phyloP scores from a whole-genome alignment of 1,139 yeast genomes.

The Kodamaea suecica region DNA sequence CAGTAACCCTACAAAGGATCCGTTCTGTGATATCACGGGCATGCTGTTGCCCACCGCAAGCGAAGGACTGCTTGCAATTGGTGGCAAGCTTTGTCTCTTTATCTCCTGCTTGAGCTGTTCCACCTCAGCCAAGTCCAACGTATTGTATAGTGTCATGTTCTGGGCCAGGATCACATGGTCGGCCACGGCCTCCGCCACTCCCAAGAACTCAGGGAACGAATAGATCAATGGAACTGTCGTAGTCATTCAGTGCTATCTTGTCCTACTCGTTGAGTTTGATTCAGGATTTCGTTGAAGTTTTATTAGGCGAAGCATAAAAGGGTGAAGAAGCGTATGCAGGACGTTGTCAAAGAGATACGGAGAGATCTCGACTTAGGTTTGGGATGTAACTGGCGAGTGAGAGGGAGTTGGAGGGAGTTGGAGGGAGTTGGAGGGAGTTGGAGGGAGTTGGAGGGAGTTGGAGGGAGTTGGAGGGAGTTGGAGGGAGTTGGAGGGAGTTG shows the following conservation, averaged over 20 bases:
- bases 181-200: slow-evolving; percentile 94
- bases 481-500: too few species aligned
- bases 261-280: too few species aligned
- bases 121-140: slow-evolving; percentile 39
- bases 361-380: too few species aligned
- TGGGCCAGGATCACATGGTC: slow-evolving; percentile 83
- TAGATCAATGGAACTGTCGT: slow-evolving; percentile 89
- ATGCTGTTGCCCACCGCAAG: slow-evolving; percentile 4
- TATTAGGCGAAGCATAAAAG: background rate
- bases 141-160: slow-evolving; percentile 59
- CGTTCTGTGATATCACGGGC: slow-evolving; percentile 1
- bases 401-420: background rate
- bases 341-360: too few species aligned
- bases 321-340: slow-evolving; percentile 1
- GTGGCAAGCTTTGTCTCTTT: slow-evolving; percentile 17
- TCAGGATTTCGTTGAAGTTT: slow-evolving; percentile 2
- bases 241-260: slow-evolving; percentile 57
- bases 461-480: too few species aligned
- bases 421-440: background rate
- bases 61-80: slow-evolving; percentile 13
- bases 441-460: background rate
- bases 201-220: slow-evolving; percentile 84
- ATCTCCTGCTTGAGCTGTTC: slow-evolving; percentile 24
- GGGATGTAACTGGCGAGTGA: too few species aligned
- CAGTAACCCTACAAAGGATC: slow-evolving; percentile 1